Percentiles rank a stretch among this genome's conserved stretches.
These are phyloP conservation scores for Populus ilicifolia DNA, from an alignment of 345 rosid genomes.

Conservation along the genomic window DNA sequence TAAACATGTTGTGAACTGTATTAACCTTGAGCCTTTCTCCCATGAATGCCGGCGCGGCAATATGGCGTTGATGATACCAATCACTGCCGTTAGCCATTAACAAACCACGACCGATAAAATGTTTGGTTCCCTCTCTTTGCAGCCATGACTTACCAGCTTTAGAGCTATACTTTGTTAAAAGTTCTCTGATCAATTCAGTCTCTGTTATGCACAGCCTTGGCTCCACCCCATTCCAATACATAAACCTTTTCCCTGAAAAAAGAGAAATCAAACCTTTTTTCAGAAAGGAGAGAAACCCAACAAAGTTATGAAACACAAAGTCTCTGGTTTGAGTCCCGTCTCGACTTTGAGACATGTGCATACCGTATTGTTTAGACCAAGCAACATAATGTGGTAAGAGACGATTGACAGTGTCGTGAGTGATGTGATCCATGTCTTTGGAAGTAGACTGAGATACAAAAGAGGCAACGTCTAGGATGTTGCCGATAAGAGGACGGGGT, in stretches of 20 bases:
- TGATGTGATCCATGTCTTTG: slow-evolving; percentile 49
- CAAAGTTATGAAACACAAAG: neutral
- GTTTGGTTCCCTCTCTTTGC: slow-evolving; percentile 82
- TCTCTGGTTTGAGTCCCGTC: neutral
- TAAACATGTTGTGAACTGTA: neutral
- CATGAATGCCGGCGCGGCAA: slow-evolving; percentile 33
- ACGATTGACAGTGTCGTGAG: slow-evolving; percentile 69
- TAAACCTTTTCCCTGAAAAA: slow-evolving; percentile 71
- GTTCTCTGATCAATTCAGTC: slow-evolving; percentile 68
- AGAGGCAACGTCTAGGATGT: slow-evolving; percentile 65
- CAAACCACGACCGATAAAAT: slow-evolving; percentile 78
- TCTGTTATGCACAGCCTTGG: slow-evolving; percentile 83
- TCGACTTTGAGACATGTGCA: neutral
- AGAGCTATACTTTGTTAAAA: slow-evolving; percentile 60
- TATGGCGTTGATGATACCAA: slow-evolving; percentile 46
- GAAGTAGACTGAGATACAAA: slow-evolving; percentile 61
- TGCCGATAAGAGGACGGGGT: slow-evolving; percentile 67
- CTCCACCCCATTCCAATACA: slow-evolving; percentile 84
- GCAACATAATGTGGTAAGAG: slow-evolving; percentile 78
- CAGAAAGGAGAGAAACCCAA: neutral
- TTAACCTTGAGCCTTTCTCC: slow-evolving; percentile 29
- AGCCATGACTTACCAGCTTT: slow-evolving; percentile 86
- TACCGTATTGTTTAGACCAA: slow-evolving; percentile 84
- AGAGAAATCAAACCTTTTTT: neutral
- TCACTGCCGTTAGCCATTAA: slow-evolving; percentile 69